These are phyloP conservation scores for Pseudogymnoascus sp. DNA, from an alignment of 2,329 filamentous ascomycete genomes.

Conservation along the genomic window DNA sequence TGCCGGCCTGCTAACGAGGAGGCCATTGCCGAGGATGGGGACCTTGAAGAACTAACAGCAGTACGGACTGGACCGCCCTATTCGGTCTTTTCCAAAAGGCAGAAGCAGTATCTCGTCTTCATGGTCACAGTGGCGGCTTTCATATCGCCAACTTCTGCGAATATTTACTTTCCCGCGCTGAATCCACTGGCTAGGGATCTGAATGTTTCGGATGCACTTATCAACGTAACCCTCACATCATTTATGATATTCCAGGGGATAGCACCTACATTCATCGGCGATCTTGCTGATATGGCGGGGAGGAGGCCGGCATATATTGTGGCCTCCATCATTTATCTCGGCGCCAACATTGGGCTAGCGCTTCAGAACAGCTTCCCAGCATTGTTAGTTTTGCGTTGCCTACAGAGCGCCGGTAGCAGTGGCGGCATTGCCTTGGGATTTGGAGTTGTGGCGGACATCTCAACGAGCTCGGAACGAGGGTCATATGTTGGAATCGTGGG, in stretches of 20 bases:
- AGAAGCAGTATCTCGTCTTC: slow-evolving; percentile 42
- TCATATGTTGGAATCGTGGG: slow-evolving; percentile 60
- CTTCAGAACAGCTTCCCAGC: slow-evolving; percentile 38
- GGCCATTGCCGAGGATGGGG: slow-evolving; percentile 17
- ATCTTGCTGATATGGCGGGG: slow-evolving; percentile 37
- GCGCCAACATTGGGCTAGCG: slow-evolving; percentile 43
- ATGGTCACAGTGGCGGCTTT: slow-evolving; percentile 41
- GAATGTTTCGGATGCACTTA: slow-evolving; percentile 5
- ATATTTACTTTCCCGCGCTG: slow-evolving; percentile 2
- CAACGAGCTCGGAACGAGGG: slow-evolving; percentile 60
- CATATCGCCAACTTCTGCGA: slow-evolving; percentile 18
- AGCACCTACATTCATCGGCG: slow-evolving; percentile 6
- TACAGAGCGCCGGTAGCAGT: slow-evolving; percentile 28
- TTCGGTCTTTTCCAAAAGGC: slow-evolving; percentile 23
- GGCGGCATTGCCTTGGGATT: slow-evolving; percentile 59
- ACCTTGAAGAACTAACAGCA: slow-evolving; percentile 23
- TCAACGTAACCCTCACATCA: slow-evolving; percentile 10
- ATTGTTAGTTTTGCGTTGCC: not conserved
- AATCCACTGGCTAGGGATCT: not conserved
- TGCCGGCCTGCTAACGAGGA: slow-evolving; percentile 9
- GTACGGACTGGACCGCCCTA: slow-evolving; percentile 24
- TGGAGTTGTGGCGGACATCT: slow-evolving; percentile 64
- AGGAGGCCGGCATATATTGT: slow-evolving; percentile 43
- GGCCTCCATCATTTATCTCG: slow-evolving; percentile 42
- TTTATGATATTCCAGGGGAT: slow-evolving; percentile 8